Evolutionary conservation across 495 filamentous ascomycete species (phyloP).

Genomic region (Tuber brumale): DNA sequence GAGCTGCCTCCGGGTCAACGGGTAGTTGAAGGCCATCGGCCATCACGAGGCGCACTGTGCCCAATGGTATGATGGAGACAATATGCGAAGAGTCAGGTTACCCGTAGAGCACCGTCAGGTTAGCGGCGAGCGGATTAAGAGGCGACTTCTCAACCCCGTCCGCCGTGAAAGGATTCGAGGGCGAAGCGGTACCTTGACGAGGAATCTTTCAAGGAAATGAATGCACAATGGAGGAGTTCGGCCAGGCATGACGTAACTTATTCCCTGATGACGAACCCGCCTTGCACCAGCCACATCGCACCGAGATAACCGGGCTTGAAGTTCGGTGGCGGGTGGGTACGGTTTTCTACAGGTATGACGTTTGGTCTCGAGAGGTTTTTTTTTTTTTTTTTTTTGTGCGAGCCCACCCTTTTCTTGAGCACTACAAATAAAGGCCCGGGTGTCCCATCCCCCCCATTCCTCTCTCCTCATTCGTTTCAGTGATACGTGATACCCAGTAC

Average conservation of each 20-base stretch:
- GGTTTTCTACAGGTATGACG: not conserved
- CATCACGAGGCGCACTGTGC: not conserved
- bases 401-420: constrained; percentile 1
- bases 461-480: not conserved
- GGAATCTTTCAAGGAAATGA: not conserved
- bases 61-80: not conserved
- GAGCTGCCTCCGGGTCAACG: not conserved
- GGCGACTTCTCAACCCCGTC: not conserved
- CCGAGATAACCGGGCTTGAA: not conserved
- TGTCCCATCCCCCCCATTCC: not conserved
- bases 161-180: not conserved
- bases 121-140: not conserved
- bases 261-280: not conserved
- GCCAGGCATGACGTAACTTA: not conserved
- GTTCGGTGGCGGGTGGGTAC: not conserved
- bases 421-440: not conserved
- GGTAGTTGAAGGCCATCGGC: not conserved
- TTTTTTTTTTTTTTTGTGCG: not conserved
- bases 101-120: not conserved
- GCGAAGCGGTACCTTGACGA: not conserved
- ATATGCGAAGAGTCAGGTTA: not conserved
- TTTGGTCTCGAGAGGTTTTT: not conserved
- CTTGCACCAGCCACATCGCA: not conserved
- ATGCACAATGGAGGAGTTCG: not conserved
- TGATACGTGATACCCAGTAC: not conserved